Conservation (phyloP, 2,329 filamentous ascomycete genomes). For the Penicillium rolfsii region DNA sequence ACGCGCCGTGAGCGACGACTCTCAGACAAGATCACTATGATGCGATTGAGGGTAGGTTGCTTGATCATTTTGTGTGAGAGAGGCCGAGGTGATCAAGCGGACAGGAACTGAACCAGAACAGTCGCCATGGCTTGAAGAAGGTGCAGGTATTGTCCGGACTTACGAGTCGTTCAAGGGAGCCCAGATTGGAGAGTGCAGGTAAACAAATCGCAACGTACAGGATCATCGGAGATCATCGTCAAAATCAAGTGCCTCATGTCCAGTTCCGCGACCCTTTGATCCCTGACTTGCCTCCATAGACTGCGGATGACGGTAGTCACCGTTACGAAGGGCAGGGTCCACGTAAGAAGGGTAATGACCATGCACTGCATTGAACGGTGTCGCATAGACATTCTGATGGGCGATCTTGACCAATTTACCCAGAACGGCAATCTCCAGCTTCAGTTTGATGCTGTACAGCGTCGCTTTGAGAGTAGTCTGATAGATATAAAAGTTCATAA, state of each 20-base stretch:
- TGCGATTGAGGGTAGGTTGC: neutral
- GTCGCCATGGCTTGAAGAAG: neutral
- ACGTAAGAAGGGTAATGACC: conserved; percentile 29
- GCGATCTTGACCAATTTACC: conserved; percentile 46
- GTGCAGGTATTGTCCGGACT: neutral
- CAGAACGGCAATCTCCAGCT: conserved; percentile 59
- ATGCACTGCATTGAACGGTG: conserved; percentile 16
- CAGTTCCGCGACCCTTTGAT: conserved; percentile 21
- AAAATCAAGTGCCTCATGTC: conserved; percentile 21
- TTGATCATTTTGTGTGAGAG: neutral
- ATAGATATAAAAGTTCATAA: conserved; percentile 45
- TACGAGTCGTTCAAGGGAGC: neutral
- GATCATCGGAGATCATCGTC: conserved; percentile 12
- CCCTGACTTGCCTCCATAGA: conserved; percentile 18
- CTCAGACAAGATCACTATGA: neutral
- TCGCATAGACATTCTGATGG: conserved; percentile 32
- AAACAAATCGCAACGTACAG: neutral
- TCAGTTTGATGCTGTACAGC: conserved; percentile 45
- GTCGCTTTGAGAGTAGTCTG: conserved; percentile 46
- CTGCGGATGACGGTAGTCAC: conserved; percentile 21
- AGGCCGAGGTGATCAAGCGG: neutral
- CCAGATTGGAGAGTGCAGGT: neutral
- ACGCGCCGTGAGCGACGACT: neutral
- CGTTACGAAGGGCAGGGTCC: conserved; percentile 23
- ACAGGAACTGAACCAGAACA: neutral